These are phyloP conservation scores for Apiospora saccharicola DNA, from an alignment of 2,329 filamentous ascomycete species.

Conservation along the genomic window DNA sequence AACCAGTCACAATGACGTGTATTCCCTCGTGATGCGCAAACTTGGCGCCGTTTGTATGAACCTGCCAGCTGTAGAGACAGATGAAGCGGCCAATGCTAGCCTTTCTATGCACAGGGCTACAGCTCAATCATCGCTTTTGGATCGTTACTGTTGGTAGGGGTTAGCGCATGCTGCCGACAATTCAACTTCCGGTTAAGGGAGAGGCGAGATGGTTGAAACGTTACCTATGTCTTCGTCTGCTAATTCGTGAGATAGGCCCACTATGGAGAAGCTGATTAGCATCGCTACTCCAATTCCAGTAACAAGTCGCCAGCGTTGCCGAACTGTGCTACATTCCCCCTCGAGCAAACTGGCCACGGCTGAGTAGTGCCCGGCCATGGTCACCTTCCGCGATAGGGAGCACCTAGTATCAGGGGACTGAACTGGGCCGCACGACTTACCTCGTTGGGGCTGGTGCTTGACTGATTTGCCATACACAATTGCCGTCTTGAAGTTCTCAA, in stretches of 20 bases:
- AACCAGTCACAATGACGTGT: constrained; percentile 20
- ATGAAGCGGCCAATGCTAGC: constrained; percentile 2
- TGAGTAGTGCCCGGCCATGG: background rate
- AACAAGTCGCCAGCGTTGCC: constrained; percentile 6
- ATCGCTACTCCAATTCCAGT: constrained; percentile 18
- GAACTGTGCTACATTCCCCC: constrained; percentile 3
- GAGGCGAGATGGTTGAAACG: constrained; percentile 38
- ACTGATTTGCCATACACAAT: constrained; percentile 98
- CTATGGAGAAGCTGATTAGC: constrained; percentile 43
- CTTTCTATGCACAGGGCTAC: background rate
- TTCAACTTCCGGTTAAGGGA: background rate
- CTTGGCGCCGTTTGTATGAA: constrained; percentile 9
- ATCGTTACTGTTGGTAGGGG: constrained; percentile 7
- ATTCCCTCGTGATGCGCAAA: constrained; percentile 17
- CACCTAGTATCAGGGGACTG: background rate
- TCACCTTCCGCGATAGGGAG: background rate
- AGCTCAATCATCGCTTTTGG: constrained; percentile 12
- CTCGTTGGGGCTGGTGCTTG: constrained; percentile 95
- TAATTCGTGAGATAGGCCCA: constrained; percentile 89
- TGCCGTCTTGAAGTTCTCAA: constrained; percentile 93
- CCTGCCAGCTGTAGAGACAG: constrained; percentile 2
- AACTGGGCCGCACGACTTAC: background rate
- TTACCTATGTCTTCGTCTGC: constrained; percentile 96
- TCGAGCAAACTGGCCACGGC: constrained; percentile 8
- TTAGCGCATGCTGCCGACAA: background rate